Conservation (phyloP, 2,329 filamentous ascomycete genomes). For the Apiospora hydei region DNA sequence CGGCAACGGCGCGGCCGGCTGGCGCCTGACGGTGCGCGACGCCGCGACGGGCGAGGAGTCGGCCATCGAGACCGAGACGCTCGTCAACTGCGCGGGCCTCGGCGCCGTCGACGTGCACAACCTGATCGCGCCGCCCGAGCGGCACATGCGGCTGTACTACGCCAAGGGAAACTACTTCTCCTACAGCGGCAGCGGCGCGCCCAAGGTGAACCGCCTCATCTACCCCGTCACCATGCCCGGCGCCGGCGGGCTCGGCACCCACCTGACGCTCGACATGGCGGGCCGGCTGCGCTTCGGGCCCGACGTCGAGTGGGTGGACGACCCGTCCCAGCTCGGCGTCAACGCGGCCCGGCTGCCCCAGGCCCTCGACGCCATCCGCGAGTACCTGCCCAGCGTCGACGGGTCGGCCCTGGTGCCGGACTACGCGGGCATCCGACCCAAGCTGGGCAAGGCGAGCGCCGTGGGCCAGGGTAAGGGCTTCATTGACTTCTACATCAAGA, state of each 20-base stretch:
- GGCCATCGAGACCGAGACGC: slow-evolving; percentile 74
- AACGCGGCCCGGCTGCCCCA: slow-evolving; percentile 67
- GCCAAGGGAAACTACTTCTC: slow-evolving; percentile 97
- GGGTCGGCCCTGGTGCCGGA: slow-evolving; percentile 73
- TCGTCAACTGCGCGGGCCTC: slow-evolving; percentile 89
- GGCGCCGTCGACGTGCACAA: slow-evolving; percentile 81
- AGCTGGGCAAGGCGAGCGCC: slow-evolving; percentile 68
- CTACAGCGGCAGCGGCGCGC: slow-evolving; percentile 70
- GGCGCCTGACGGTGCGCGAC: slow-evolving; percentile 68
- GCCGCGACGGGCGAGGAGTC: slow-evolving; percentile 53
- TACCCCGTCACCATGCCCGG: slow-evolving; percentile 89
- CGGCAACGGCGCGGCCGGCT: slow-evolving; percentile 64
- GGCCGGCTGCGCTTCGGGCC: slow-evolving; percentile 91
- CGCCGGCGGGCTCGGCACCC: slow-evolving; percentile 85
- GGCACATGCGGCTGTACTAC: slow-evolving; percentile 72
- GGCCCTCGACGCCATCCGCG: slow-evolving; percentile 77
- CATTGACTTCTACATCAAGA: slow-evolving; percentile 82
- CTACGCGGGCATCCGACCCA: slow-evolving; percentile 92
- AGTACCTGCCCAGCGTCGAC: slow-evolving; percentile 81
- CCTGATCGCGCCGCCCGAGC: slow-evolving; percentile 70
- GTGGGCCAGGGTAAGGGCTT: slow-evolving; percentile 73
- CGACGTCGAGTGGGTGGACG: slow-evolving; percentile 90
- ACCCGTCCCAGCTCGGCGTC: slow-evolving; percentile 72
- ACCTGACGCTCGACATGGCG: slow-evolving; percentile 87
- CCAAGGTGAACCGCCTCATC: slow-evolving; percentile 74